Percentiles rank a stretch among this genome's conserved stretches.
phyloP scores from a whole-genome alignment of 495 filamentous ascomycete species.

The Cryomyces minteri region DNA sequence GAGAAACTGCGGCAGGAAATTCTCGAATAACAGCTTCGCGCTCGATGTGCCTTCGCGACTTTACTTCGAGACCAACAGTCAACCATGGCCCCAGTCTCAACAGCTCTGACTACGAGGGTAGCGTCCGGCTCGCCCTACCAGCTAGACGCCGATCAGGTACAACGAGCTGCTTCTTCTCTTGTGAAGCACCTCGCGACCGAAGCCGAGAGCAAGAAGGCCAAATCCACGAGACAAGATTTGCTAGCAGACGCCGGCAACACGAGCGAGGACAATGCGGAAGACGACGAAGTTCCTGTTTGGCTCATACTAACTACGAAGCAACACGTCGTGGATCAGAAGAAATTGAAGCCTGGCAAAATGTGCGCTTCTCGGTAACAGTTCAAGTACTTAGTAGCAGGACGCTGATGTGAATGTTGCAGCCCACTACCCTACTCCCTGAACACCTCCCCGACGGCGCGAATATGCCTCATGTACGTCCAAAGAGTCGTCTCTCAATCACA shows the following conservation, averaged over 20 bases:
- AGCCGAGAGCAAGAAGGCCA: constrained; percentile 34
- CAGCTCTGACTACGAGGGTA: background rate
- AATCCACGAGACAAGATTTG: constrained; percentile 50
- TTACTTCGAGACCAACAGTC: no score
- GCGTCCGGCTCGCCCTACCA: constrained; percentile 39
- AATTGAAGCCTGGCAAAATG: background rate
- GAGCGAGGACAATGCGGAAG: constrained; percentile 24
- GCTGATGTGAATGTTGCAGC: constrained; percentile 5
- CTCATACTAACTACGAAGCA: constrained; percentile 80
- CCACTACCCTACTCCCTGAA: constrained; percentile 53
- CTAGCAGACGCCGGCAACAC: constrained; percentile 6
- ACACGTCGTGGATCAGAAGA: constrained; percentile 53
- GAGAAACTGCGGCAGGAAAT: no score
- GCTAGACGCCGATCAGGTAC: constrained; percentile 44
- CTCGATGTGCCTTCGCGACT: no score
- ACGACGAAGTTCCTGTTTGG: constrained; percentile 53
- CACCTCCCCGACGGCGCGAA: constrained; percentile 36
- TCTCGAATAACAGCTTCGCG: no score
- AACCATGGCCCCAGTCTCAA: background rate
- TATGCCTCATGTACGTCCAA: constrained; percentile 46
- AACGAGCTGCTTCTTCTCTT: constrained; percentile 54
- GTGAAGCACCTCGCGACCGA: constrained; percentile 59
- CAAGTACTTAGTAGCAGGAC: background rate
- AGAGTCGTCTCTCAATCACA: no score
- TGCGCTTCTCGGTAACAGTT: background rate